phyloP scores from a whole-genome alignment of 192 early-diverging fungal species.

The Mortierella alpina region DNA sequence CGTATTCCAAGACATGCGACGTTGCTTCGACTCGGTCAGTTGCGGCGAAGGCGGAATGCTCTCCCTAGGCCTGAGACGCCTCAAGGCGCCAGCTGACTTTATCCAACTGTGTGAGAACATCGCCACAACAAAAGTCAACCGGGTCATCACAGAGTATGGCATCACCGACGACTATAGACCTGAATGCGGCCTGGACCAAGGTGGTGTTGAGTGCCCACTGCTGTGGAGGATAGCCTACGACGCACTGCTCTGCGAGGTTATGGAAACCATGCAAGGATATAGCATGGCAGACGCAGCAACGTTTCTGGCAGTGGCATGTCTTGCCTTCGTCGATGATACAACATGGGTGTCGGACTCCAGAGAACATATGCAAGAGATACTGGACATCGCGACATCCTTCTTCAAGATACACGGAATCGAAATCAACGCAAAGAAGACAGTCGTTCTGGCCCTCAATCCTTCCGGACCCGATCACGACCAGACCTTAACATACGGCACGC shows the following conservation, averaged over 20 bases:
- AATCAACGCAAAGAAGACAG: slow-evolving; percentile 27
- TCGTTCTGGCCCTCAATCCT: slow-evolving; percentile 8
- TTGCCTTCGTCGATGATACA: slow-evolving; percentile 30
- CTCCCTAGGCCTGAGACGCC: not conserved
- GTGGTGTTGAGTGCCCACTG: slow-evolving; percentile 33
- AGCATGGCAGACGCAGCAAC: not conserved
- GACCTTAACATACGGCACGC: slow-evolving; percentile 8
- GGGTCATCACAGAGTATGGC: slow-evolving; percentile 31
- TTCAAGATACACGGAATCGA: slow-evolving; percentile 12
- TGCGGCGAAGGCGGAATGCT: slow-evolving; percentile 19
- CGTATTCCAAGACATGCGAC: slow-evolving; percentile 31
- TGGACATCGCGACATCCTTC: slow-evolving; percentile 18
- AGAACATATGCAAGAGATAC: slow-evolving; percentile 8
- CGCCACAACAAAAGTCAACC: slow-evolving; percentile 15
- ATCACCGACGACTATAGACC: slow-evolving; percentile 19
- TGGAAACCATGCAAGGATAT: not conserved
- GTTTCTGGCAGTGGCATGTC: not conserved
- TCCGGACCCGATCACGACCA: not conserved
- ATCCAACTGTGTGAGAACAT: slow-evolving; percentile 12
- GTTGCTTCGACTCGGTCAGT: slow-evolving; percentile 32
- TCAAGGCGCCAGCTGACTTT: slow-evolving; percentile 16
- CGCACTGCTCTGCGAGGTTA: slow-evolving; percentile 17
- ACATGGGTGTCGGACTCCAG: slow-evolving; percentile 5
- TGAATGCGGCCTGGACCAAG: slow-evolving; percentile 32
- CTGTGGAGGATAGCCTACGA: slow-evolving; percentile 25